These are phyloP conservation scores for Jasminum sambac DNA, from an alignment of 257 asterid genomes.

Conservation along the genomic window DNA sequence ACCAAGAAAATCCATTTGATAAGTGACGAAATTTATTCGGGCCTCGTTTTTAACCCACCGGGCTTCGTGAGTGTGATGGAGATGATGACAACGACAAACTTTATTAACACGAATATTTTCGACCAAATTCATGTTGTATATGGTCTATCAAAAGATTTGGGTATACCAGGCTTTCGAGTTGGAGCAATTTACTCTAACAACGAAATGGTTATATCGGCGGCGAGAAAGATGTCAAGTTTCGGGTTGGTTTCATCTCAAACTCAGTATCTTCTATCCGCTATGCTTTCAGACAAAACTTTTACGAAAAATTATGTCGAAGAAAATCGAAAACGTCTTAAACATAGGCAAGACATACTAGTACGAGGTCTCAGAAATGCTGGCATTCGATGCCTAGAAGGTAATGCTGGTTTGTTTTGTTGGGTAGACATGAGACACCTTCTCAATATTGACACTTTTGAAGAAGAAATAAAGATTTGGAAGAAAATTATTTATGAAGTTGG, in stretches of 20 bases:
- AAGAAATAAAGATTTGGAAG: slow-evolving; percentile 79
- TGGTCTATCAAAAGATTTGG: slow-evolving; percentile 85
- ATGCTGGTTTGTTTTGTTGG: slow-evolving; percentile 83
- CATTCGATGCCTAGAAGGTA: slow-evolving; percentile 58
- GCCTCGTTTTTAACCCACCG: slow-evolving; percentile 66
- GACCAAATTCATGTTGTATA: slow-evolving; percentile 77
- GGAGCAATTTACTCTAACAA: slow-evolving; percentile 76
- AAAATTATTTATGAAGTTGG: slow-evolving; percentile 78
- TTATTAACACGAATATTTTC: slow-evolving; percentile 31
- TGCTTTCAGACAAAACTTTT: slow-evolving; percentile 70
- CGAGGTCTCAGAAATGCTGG: slow-evolving; percentile 52
- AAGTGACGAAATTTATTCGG: slow-evolving; percentile 85
- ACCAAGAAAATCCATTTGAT: slow-evolving; percentile 64
- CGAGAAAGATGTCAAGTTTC: slow-evolving; percentile 87
- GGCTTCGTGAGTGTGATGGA: slow-evolving; percentile 65
- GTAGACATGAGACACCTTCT: slow-evolving; percentile 76
- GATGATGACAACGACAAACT: slow-evolving; percentile 42
- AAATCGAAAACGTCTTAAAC: slow-evolving; percentile 50
- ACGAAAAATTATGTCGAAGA: slow-evolving; percentile 45
- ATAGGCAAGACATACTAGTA: slow-evolving; percentile 58
- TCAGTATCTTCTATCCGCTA: slow-evolving; percentile 60
- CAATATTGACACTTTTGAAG: slow-evolving; percentile 44
- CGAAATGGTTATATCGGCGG: slow-evolving; percentile 60
- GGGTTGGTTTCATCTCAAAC: slow-evolving; percentile 84
- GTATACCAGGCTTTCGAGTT: slow-evolving; percentile 88